Evolutionary conservation across 2,329 filamentous ascomycete genomes (phyloP), one percentile per base, ranked within the genome.

Genomic region (Ascochyta clinopodiicola): DNA sequence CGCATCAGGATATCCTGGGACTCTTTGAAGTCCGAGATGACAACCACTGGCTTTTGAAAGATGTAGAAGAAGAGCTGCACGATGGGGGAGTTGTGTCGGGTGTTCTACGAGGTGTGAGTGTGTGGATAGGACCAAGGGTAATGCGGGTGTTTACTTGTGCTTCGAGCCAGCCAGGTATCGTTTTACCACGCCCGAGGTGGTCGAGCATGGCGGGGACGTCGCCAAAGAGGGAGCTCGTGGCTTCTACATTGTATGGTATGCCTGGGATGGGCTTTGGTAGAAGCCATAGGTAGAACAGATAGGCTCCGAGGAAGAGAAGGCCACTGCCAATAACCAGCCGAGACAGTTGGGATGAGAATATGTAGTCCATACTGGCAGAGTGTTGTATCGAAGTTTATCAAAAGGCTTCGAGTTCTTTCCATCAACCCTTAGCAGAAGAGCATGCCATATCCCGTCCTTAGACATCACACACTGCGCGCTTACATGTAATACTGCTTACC

Each of bases 41-140:
- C 51, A 0, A 84, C 69, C 63, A 73, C 76, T 2, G 81, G 82
- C 25, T 69, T 70, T 1, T 62, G 58, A 15, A 81, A 72, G 0
- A 81, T 80, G 6, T 70, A 67, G 47, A 82, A 64, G 62, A 83
- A 84, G 6, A 79, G 67, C 60, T 85, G 82, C 6, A 78, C 64
- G 27, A 62, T 62, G 7, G 60, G 60, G 12, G 60, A 58, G 12
- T 60, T 36, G 19, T 51, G 51, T 10, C 24, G 32, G 5, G 21
- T 44, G 44, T 51, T 47, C 43, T 56, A 6, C 4, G 10, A 2
- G 15, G 12, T 13, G 12, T 31, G 4, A 31, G 29, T 31, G 5
- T 12, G 12, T 3, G 29, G 15, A 4, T 2, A 31, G 29, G 12
- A 31, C 12, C 12, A 15, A 13, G 12, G 29, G 12, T 31, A 6